These are phyloP conservation scores for Pichia sp. DNA, from an alignment of 1,139 yeast species.

Conservation along the genomic window DNA sequence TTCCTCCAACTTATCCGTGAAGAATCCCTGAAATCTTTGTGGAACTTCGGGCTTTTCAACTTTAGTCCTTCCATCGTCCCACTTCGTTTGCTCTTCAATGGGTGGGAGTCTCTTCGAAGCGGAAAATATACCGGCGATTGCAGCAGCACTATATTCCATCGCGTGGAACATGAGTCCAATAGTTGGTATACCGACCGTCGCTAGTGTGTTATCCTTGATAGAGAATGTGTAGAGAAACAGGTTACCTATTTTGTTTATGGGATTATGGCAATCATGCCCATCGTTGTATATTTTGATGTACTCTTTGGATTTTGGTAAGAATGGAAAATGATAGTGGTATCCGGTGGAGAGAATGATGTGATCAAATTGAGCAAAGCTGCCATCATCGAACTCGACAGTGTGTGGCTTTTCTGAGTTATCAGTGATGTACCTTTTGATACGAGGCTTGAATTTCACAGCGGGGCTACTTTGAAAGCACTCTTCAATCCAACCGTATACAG, in stretches of 20 bases:
- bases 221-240: slow-evolving; percentile 33
- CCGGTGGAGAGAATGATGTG: slow-evolving; percentile 40
- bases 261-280: slow-evolving; percentile 6
- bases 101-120: slow-evolving; percentile 23
- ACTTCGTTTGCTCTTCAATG: slow-evolving; percentile 19
- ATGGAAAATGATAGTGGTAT: slow-evolving; percentile 37
- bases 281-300: slow-evolving; percentile 12
- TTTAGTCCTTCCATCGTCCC: slow-evolving; percentile 17
- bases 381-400: slow-evolving; percentile 31
- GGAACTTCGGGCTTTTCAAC: slow-evolving; percentile 16
- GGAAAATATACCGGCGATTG: slow-evolving; percentile 44
- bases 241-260: slow-evolving; percentile 27
- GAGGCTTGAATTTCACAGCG: slow-evolving; percentile 17
- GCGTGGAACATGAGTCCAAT: slow-evolving; percentile 37
- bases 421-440: slow-evolving; percentile 15
- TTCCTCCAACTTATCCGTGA: slow-evolving; percentile 10
- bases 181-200: slow-evolving; percentile 35
- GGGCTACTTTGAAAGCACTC: slow-evolving; percentile 14
- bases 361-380: slow-evolving; percentile 31
- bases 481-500: slow-evolving; percentile 16
- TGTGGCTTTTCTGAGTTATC: slow-evolving; percentile 4
- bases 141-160: slow-evolving; percentile 39
- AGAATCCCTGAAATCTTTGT: slow-evolving; percentile 14
- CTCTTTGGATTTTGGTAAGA: slow-evolving; percentile 21
- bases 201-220: slow-evolving; percentile 38